These are phyloP conservation scores for Colletotrichum sp. DNA, from an alignment of 2,329 filamentous ascomycete genomes.

Conservation along the genomic window DNA sequence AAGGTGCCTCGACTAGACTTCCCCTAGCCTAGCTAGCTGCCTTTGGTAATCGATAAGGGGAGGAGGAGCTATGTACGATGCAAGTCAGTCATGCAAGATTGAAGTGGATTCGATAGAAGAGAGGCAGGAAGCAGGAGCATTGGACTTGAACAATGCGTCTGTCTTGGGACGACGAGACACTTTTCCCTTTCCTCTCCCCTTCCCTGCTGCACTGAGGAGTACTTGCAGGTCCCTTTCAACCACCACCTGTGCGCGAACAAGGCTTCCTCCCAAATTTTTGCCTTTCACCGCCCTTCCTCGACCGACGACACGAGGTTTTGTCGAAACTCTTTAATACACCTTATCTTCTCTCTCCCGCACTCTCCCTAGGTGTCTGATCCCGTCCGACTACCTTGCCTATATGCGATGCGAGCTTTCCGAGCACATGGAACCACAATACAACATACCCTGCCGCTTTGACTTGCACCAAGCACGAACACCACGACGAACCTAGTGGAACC, in stretches of 20 bases:
- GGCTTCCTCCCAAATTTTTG: background rate
- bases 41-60: conserved; percentile 14
- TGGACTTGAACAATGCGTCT: conserved; percentile 16
- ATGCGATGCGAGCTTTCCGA: conserved; percentile 8
- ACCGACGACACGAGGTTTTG: background rate
- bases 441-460: conserved; percentile 14
- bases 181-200: background rate
- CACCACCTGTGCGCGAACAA: conserved; percentile 6
- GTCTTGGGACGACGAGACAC: conserved; percentile 5
- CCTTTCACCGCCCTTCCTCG: conserved; percentile 14
- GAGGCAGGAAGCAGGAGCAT: background rate
- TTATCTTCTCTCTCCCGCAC: background rate
- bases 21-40: background rate
- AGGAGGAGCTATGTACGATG: background rate
- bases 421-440: conserved; percentile 13
- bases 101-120: background rate
- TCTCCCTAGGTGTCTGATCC: background rate
- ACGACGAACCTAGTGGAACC: conserved; percentile 14
- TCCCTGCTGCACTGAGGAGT: background rate
- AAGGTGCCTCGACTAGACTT: background rate
- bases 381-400: background rate
- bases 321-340: conserved; percentile 10
- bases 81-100: conserved; percentile 15
- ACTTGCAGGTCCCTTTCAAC: background rate
- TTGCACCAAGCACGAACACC: conserved; percentile 7